Evolutionary conservation across 1,284 basidiomycete species (phyloP).

Genomic region (Chondrostereum purpureum): DNA sequence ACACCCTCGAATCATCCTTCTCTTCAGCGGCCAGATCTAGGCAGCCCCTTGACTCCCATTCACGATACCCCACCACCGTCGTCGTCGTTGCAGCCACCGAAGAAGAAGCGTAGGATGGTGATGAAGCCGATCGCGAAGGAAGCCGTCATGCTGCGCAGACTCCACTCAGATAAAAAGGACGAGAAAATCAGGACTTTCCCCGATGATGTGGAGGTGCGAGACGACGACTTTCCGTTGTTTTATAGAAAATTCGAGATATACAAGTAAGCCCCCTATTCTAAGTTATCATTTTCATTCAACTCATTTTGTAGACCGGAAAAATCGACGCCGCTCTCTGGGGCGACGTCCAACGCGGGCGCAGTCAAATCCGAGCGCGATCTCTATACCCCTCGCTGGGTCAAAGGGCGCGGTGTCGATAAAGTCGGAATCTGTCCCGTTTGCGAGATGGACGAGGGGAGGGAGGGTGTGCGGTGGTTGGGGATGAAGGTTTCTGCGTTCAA

Average conservation of each 20-base stretch:
- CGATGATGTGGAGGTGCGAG: neutral
- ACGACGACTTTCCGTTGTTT: neutral
- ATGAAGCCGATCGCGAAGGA: too few relatives aligned
- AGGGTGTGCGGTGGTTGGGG: neutral
- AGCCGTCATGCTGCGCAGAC: too few relatives aligned
- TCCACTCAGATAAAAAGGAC: too few relatives aligned
- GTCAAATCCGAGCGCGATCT: too few relatives aligned
- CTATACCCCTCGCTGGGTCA: neutral
- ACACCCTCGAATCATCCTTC: too few relatives aligned
- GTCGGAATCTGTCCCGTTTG: neutral
- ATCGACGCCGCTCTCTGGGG: neutral
- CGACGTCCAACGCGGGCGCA: too few relatives aligned
- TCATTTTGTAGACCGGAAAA: neutral
- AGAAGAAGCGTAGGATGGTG: too few relatives aligned
- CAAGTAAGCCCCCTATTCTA: neutral
- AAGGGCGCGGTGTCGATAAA: neutral
- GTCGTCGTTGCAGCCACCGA: too few relatives aligned
- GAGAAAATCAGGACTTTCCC: too few relatives aligned
- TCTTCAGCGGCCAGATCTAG: too few relatives aligned
- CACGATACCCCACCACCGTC: too few relatives aligned
- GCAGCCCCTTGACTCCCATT: too few relatives aligned
- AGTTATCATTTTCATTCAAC: neutral
- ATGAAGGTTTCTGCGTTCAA: neutral
- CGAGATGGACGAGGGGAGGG: neutral
- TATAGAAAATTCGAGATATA: neutral